phyloP scores from a whole-genome alignment of 768 basidiomycete genomes.

The Podaxis sp. region DNA sequence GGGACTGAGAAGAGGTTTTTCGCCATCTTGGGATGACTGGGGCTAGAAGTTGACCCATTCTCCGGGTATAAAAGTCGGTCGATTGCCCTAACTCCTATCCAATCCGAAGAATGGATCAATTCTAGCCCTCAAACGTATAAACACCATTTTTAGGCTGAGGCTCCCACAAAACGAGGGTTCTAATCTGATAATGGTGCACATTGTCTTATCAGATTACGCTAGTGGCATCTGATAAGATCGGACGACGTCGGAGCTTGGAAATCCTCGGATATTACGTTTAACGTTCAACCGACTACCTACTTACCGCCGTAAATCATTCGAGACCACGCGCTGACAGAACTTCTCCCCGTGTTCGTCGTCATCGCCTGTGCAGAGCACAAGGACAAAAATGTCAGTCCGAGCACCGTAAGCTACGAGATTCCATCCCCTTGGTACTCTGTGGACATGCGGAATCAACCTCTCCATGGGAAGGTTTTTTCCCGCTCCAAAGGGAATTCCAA shows the following conservation, averaged over 20 bases:
- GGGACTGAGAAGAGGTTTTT: slow-evolving; percentile 82
- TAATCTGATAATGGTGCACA: slow-evolving; percentile 6
- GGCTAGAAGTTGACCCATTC: not conserved
- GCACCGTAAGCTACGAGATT: no score
- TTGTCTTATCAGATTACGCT: slow-evolving; percentile 23
- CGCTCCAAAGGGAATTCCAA: not conserved
- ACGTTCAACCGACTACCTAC: not conserved
- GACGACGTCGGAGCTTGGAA: not conserved
- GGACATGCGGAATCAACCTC: not conserved
- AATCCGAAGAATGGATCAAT: not conserved
- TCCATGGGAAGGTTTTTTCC: not conserved
- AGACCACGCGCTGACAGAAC: not conserved
- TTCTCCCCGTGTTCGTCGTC: no score
- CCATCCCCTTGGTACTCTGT: no score
- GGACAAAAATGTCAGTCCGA: no score
- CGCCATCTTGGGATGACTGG: slow-evolving; percentile 44
- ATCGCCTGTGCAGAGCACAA: no score
- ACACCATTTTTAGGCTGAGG: not conserved
- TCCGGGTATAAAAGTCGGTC: slow-evolving; percentile 5
- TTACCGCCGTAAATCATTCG: not conserved
- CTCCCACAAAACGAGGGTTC: slow-evolving; percentile 7
- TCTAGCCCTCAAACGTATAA: not conserved
- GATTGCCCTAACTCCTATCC: slow-evolving; percentile 4
- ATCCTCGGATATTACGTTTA: not conserved
- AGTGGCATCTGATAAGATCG: slow-evolving; percentile 10